A percentile compares a stretch with the other conserved stretches of the same genome.
phyloP scores from a whole-genome alignment of 116 monocot species.

The Iris pallida region DNA sequence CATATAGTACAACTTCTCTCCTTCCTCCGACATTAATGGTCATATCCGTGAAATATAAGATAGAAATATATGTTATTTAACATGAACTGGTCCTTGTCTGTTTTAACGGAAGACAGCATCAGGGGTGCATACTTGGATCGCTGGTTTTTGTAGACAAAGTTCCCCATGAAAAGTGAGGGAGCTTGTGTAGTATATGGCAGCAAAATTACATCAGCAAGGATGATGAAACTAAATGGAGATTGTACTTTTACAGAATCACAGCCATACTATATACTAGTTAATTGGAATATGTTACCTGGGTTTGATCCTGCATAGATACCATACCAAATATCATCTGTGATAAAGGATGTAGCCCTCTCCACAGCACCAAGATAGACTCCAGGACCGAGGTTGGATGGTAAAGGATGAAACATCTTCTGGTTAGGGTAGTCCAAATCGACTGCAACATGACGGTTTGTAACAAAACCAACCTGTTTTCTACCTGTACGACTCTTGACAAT shows the following conservation, averaged over 20 bases:
- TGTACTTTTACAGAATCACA: too few species aligned
- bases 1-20: too few species aligned
- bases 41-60: too few species aligned
- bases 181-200: too few species aligned
- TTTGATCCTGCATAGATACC: slow-evolving; percentile 47
- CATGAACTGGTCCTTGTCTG: too few species aligned
- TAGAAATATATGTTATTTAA: too few species aligned
- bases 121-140: too few species aligned
- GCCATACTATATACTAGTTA: not conserved
- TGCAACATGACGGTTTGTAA: slow-evolving; percentile 50
- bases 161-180: too few species aligned
- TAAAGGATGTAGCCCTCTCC: slow-evolving; percentile 46
- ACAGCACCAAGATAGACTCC: slow-evolving; percentile 53
- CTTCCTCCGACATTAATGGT: too few species aligned
- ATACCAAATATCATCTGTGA: slow-evolving; percentile 49
- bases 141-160: too few species aligned
- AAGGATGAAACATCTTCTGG: slow-evolving; percentile 56
- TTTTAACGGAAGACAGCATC: too few species aligned
- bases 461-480: slow-evolving; percentile 42
- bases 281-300: slow-evolving; percentile 35
- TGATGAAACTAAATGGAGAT: not conserved
- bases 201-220: too few species aligned
- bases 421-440: slow-evolving; percentile 52
- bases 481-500: slow-evolving; percentile 47
- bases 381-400: slow-evolving; percentile 48